phyloP scores from a whole-genome alignment of 176 grass and related monocot genomes.

The Phoenix roebelenii region DNA sequence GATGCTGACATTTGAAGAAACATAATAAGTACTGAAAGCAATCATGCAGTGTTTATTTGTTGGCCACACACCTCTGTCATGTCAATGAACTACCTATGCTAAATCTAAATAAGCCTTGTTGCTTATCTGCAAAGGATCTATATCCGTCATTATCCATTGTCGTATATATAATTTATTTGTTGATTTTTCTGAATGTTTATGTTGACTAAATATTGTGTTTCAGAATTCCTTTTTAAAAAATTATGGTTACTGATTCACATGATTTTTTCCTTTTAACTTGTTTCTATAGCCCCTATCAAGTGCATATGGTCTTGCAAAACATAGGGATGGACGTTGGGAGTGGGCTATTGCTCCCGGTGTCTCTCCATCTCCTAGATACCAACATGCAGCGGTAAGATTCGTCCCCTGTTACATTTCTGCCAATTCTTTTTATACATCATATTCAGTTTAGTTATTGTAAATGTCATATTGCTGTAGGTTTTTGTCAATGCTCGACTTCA shows the following conservation, averaged over 20 bases:
- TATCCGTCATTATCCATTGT: too few relatives aligned
- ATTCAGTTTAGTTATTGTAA: conserved; percentile 11
- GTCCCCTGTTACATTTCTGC: conserved; percentile 14
- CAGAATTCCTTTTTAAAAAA: neutral
- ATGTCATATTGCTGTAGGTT: conserved; percentile 46
- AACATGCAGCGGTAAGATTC: conserved; percentile 80
- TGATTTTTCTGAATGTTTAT: too few relatives aligned
- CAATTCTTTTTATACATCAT: conserved; percentile 18
- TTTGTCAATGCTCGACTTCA: conserved; percentile 99
- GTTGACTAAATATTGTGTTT: too few relatives aligned
- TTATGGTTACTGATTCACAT: neutral
- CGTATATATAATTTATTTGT: too few relatives aligned
- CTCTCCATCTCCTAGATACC: conserved; percentile 97
- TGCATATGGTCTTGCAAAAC: conserved; percentile 98
- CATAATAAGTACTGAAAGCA: too few relatives aligned
- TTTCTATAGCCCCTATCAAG: conserved; percentile 63
- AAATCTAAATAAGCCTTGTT: too few relatives aligned
- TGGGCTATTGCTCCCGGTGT: conserved; percentile 98
- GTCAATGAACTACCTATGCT: too few relatives aligned
- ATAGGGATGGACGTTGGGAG: conserved; percentile 98
- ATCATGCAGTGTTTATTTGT: too few relatives aligned
- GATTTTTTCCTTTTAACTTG: neutral
- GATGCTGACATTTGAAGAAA: too few relatives aligned
- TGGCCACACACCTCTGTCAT: too few relatives aligned
- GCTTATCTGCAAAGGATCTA: too few relatives aligned